Evolutionary conservation across 768 basidiomycete genomes (phyloP), one percentile per base, ranked within the genome.

Genomic region (Hypholoma sublateritium): DNA sequence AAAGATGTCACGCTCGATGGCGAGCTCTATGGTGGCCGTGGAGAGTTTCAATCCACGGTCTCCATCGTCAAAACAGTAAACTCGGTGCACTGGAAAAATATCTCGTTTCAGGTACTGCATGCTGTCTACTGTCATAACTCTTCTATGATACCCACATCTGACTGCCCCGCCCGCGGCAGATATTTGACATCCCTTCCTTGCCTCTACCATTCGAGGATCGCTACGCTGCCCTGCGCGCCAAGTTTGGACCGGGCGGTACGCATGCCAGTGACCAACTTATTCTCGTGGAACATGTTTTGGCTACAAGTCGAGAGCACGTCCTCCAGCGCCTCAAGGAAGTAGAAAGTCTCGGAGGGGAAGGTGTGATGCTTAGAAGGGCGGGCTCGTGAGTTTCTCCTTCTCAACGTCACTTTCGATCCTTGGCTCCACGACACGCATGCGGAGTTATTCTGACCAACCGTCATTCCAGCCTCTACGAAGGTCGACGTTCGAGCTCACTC

Each of bases 11-110:
- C 81, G 1, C 75, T 86, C 14, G 84, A 86, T 54, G 84, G 84
- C 6, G 84, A 86, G 64, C 77, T 86, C 16, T 86, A 83, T 58
- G 75, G 76, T 19, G 83, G 83, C 14, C 75, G 83, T n/a, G 75
- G 80, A 22, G 68, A 81, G 58, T 86, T 86, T 63, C 80, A 82
- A 59, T 76, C 77, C 8, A 83, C 83, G 0, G 81, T 86, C 0
- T 84, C 83, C 0, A 78, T 86, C 45, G 83, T 86, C 42, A 84
- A 82, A 63, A 83, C 82, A 16, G 63, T 74, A 55, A 82, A 83
- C 59, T 83, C 82, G 3, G 77, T 81, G 19, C 80, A 81, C 53
- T 83, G 84, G 84, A 75, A 78, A 56, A 72, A 66, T 8, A 81
- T 84, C 46, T 77, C 76, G 11, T 85, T 83, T 66, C 79, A 84